Conservation (phyloP, 2,329 filamentous ascomycete species). For the Hymenoscyphus scutula region DNA sequence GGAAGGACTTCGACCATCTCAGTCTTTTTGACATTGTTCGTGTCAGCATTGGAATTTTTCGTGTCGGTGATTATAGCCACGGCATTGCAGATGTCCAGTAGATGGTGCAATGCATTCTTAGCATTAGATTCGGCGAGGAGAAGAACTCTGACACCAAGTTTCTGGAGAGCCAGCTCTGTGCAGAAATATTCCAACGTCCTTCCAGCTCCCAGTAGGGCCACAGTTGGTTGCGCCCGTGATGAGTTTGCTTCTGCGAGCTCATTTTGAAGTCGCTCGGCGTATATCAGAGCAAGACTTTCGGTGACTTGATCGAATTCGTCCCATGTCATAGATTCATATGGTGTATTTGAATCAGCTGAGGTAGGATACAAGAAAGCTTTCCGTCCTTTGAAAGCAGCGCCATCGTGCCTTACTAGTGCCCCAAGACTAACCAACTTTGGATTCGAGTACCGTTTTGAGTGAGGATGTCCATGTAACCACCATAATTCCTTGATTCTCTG, state of each 20-base stretch:
- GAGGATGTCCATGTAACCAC: constrained; percentile 36
- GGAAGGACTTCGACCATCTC: constrained; percentile 28
- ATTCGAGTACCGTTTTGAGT: constrained; percentile 33
- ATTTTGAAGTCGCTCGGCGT: constrained; percentile 25
- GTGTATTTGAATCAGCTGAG: constrained; percentile 18
- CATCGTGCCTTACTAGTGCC: constrained; percentile 33
- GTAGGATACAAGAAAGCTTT: constrained; percentile 33
- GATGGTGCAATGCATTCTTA: constrained; percentile 28
- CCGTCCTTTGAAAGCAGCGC: constrained; percentile 25
- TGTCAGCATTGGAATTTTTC: constrained; percentile 24
- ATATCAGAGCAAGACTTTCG: constrained; percentile 27
- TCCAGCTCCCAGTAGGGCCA: constrained; percentile 34
- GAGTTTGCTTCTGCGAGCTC: constrained; percentile 31
- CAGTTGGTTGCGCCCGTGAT: constrained; percentile 31
- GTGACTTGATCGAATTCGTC: constrained; percentile 31
- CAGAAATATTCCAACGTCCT: constrained; percentile 35
- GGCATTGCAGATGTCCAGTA: constrained; percentile 31
- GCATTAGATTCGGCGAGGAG: constrained; percentile 35
- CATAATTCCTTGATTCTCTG: constrained; percentile 32
- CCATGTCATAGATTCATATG: constrained; percentile 32
- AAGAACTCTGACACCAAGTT: constrained; percentile 34
- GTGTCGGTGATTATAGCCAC: constrained; percentile 33
- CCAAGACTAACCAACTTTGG: constrained; percentile 32
- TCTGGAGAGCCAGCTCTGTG: constrained; percentile 35
- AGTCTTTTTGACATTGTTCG: constrained; percentile 25